phyloP scores from a whole-genome alignment of 164 flowering plant genomes.

The Chloranthus sessilifolius region DNA sequence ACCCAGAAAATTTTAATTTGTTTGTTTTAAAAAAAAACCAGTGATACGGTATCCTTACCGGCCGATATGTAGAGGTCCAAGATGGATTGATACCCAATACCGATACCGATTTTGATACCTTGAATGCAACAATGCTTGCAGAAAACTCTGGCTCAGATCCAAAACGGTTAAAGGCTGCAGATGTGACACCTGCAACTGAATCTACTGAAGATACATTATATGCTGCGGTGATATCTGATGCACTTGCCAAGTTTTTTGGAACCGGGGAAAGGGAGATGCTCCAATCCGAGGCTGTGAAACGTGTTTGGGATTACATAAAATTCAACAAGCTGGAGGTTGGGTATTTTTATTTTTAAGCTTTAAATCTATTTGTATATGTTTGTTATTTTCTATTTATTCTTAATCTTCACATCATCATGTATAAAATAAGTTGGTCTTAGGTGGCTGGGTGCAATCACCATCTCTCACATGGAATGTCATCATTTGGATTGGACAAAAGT shows the following conservation, averaged over 20 bases:
- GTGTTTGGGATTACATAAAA: slow-evolving; percentile 78
- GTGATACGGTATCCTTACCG: too few species aligned
- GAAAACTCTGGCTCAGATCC: slow-evolving; percentile 46
- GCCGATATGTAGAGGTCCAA: too few species aligned
- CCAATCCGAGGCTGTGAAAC: slow-evolving; percentile 47
- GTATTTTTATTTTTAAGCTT: background rate
- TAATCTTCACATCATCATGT: background rate
- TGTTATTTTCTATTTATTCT: background rate
- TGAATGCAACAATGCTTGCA: slow-evolving; percentile 25
- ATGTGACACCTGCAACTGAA: slow-evolving; percentile 35
- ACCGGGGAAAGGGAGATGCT: slow-evolving; percentile 66
- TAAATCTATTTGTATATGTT: background rate
- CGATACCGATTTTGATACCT: background rate
- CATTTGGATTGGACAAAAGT: too few species aligned
- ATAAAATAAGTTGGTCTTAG: too few species aligned
- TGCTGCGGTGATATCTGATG: slow-evolving; percentile 64
- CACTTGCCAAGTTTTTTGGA: slow-evolving; percentile 76
- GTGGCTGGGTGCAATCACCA: too few species aligned
- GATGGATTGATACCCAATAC: too few species aligned
- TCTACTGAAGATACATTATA: slow-evolving; percentile 34
- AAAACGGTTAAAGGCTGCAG: slow-evolving; percentile 47
- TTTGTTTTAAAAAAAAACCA: too few species aligned
- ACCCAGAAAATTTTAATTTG: background rate
- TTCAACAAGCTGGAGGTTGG: slow-evolving; percentile 71
- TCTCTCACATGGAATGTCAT: too few species aligned